These are phyloP conservation scores for Pichia deserticola DNA, from an alignment of 805 yeast genomes.

Conservation along the genomic window DNA sequence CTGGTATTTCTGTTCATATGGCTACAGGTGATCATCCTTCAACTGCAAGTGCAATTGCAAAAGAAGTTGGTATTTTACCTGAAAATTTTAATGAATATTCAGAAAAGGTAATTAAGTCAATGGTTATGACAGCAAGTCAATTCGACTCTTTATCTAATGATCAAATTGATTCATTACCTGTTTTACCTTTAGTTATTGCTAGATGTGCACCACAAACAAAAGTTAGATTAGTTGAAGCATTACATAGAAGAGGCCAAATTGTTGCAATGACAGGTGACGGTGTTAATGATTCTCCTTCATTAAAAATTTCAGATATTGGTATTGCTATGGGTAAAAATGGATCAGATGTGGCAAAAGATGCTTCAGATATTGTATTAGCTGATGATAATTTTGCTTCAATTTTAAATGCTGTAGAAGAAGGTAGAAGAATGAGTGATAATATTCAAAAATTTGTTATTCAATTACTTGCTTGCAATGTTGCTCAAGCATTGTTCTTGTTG, in stretches of 20 bases:
- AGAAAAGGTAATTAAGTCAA: conserved; percentile 45
- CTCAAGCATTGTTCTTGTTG: conserved; percentile 60
- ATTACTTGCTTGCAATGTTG: conserved; percentile 64
- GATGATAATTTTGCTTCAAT: conserved; percentile 79
- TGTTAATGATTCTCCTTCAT: conserved; percentile 72
- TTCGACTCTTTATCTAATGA: conserved; percentile 58
- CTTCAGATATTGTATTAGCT: conserved; percentile 66
- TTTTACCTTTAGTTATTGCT: conserved; percentile 70
- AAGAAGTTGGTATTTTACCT: conserved; percentile 73
- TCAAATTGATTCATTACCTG: conserved; percentile 55
- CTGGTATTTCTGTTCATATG: conserved; percentile 77
- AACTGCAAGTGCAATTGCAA: conserved; percentile 73
- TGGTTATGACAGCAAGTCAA: conserved; percentile 72
- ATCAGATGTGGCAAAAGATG: conserved; percentile 80
- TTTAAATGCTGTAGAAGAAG: conserved; percentile 71
- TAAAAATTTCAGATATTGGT: conserved; percentile 73
- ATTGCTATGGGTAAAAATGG: conserved; percentile 81
- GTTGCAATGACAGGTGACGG: conserved; percentile 85
- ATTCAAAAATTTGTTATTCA: conserved; percentile 75
- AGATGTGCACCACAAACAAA: conserved; percentile 80
- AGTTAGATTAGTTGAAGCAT: conserved; percentile 74
- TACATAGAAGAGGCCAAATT: conserved; percentile 52
- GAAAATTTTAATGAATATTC: conserved; percentile 49
- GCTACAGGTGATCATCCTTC: conserved; percentile 77
- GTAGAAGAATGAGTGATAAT: conserved; percentile 70